Percentiles rank a stretch among this genome's conserved stretches.
Conservation (phyloP, 352 stramenopile genomes). For the Globisporangium rhizosaccharum region DNA sequence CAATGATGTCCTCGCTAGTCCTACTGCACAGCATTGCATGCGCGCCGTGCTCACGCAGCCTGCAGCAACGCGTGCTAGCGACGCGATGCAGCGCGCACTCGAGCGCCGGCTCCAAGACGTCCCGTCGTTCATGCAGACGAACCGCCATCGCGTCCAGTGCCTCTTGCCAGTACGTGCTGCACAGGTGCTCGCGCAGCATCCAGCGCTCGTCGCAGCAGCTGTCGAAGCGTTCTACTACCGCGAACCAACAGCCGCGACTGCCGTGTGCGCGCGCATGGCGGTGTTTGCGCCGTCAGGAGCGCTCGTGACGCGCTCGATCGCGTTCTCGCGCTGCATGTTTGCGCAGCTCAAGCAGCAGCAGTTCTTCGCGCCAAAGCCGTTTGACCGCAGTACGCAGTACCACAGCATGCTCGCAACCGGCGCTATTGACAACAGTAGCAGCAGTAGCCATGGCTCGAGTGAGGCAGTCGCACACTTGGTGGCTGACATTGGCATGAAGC, state of each 20-base stretch:
- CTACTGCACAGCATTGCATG: conserved; percentile 6
- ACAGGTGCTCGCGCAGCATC: conserved; percentile 21
- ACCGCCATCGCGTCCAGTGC: conserved; percentile 45
- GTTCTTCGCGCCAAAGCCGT: conserved; percentile 61
- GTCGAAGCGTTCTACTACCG: conserved; percentile 79
- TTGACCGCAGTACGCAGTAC: conserved; percentile 20
- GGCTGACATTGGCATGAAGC: conserved; percentile 66
- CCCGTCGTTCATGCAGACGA: conserved; percentile 34
- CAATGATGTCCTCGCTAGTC: neutral
- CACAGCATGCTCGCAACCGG: conserved; percentile 15
- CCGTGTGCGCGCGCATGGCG: conserved; percentile 51
- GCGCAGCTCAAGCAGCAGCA: conserved; percentile 77
- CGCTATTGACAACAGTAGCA: neutral
- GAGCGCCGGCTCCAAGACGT: conserved; percentile 32
- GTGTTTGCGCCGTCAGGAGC: conserved; percentile 25
- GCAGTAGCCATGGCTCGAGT: too few relatives aligned
- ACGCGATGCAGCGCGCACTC: conserved; percentile 37
- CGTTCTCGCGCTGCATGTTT: conserved; percentile 80
- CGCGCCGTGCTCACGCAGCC: conserved; percentile 3
- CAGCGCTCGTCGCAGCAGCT: conserved; percentile 31
- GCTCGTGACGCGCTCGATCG: conserved; percentile 30
- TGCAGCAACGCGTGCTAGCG: conserved; percentile 17
- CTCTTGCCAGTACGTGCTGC: conserved; percentile 32
- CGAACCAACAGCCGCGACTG: conserved; percentile 39
- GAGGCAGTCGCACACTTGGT: conserved; percentile 14